Evolutionary conservation across 2,329 filamentous ascomycete genomes (phyloP).

Genomic region (Epichloe gansuensis): DNA sequence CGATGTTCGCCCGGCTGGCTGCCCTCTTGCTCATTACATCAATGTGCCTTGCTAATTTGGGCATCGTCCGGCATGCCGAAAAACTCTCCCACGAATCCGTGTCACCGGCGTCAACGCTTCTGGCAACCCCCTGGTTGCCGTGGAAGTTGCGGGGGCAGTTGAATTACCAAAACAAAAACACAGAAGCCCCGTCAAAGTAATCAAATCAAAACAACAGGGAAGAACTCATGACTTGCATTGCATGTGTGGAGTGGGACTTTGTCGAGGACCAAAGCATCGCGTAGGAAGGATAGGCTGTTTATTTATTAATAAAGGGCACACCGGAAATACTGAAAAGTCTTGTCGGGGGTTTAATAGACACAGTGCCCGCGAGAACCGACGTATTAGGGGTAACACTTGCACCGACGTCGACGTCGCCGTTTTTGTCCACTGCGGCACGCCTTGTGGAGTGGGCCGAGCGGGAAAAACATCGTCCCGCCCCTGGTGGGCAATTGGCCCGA

Average conservation of each 20-base stretch:
- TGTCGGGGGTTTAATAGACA: too few relatives aligned
- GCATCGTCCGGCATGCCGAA: too few relatives aligned
- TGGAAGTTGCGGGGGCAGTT: constrained; percentile 12
- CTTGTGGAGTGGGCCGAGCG: too few relatives aligned
- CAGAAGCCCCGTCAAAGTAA: not conserved
- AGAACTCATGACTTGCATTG: not conserved
- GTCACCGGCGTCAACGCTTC: not conserved
- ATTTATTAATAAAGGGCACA: too few relatives aligned
- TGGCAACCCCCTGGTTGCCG: constrained; percentile 8
- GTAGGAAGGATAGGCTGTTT: too few relatives aligned
- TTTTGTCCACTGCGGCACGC: not conserved
- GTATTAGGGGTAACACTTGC: not conserved
- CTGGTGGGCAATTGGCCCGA: too few relatives aligned
- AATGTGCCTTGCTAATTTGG: too few relatives aligned
- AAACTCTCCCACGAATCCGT: not conserved
- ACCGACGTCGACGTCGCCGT: constrained; percentile 1
- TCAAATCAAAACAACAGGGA: not conserved
- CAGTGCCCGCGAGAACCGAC: not conserved
- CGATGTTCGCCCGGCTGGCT: too few relatives aligned
- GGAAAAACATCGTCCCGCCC: too few relatives aligned
- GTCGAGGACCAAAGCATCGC: too few relatives aligned
- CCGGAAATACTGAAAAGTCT: too few relatives aligned
- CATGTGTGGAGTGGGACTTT: not conserved
- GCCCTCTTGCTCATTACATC: too few relatives aligned
- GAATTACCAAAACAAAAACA: constrained; percentile 6